Conservation (phyloP, 2,329 filamentous ascomycete genomes). For the Didymosphaeria variabile region DNA sequence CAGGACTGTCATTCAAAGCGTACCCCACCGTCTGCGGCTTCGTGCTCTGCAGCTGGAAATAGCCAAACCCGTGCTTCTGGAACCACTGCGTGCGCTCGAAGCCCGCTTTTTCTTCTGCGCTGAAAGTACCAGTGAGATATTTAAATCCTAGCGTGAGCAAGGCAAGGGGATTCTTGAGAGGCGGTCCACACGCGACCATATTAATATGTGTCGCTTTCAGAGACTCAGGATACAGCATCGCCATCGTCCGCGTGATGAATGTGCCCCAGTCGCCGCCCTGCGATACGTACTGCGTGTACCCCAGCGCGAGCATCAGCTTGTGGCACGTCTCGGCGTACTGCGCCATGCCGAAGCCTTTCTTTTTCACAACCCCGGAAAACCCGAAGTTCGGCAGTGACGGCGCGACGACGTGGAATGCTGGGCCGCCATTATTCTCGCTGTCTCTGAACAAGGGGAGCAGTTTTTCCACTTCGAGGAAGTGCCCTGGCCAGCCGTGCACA, state of each 20-base stretch:
- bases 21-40: slow-evolving; percentile 79
- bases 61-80: slow-evolving; percentile 63
- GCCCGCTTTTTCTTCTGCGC: slow-evolving; percentile 42
- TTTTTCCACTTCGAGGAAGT: slow-evolving; percentile 72
- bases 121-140: slow-evolving; percentile 6
- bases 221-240: slow-evolving; percentile 4
- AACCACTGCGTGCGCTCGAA: slow-evolving; percentile 67
- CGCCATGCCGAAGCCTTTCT: slow-evolving; percentile 62
- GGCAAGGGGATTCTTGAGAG: slow-evolving; percentile 3
- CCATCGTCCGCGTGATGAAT: slow-evolving; percentile 15
- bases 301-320: slow-evolving; percentile 73
- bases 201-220: slow-evolving; percentile 19
- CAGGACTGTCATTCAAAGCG: slow-evolving; percentile 73
- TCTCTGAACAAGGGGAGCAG: slow-evolving; percentile 59
- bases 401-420: slow-evolving; percentile 63
- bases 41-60: slow-evolving; percentile 68
- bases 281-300: slow-evolving; percentile 64
- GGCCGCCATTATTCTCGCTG: slow-evolving; percentile 39
- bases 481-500: slow-evolving; percentile 74
- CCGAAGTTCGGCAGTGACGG: slow-evolving; percentile 65
- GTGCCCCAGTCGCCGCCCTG: slow-evolving; percentile 34
- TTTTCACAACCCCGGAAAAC: neutral
- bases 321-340: slow-evolving; percentile 72
- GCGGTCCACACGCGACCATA: slow-evolving; percentile 8
- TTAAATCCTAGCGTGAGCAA: neutral